Evolutionary conservation across 306 rosid genomes (phyloP).

Genomic region (Chamaecrista fasciculata): DNA sequence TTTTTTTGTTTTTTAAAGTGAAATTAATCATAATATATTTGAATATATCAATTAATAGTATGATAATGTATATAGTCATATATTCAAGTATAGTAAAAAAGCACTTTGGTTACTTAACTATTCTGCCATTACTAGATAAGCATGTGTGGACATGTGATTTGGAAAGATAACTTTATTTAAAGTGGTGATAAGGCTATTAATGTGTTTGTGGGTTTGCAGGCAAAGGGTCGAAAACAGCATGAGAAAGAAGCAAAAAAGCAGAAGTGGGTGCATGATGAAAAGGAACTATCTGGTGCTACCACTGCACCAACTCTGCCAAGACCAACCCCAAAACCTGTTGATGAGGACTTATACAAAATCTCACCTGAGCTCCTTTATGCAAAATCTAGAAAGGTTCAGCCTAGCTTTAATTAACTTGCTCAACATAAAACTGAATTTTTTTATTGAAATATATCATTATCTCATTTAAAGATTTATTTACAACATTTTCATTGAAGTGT

Average conservation of each 20-base stretch:
- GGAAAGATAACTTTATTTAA: slow-evolving; percentile 26
- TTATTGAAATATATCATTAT: background rate
- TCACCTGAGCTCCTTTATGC: slow-evolving; percentile 62
- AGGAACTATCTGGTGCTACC: slow-evolving; percentile 38
- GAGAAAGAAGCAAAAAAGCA: slow-evolving; percentile 55
- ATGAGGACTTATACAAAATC: slow-evolving; percentile 80
- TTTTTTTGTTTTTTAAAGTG: too few species aligned
- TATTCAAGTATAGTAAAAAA: background rate
- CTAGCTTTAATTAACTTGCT: background rate
- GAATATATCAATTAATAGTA: too few species aligned
- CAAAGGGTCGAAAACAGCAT: slow-evolving; percentile 40
- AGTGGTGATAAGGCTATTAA: slow-evolving; percentile 10
- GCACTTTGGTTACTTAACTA: background rate
- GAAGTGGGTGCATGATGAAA: slow-evolving; percentile 42
- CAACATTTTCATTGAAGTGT: too few species aligned
- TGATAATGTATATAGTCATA: too few species aligned
- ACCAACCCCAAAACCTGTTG: slow-evolving; percentile 64
- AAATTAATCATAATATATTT: too few species aligned
- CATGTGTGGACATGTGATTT: background rate
- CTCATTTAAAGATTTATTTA: background rate
- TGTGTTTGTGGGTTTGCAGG: slow-evolving; percentile 43
- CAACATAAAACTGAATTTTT: background rate
- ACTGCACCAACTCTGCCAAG: slow-evolving; percentile 28
- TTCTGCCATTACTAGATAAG: background rate
- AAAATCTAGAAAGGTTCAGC: slow-evolving; percentile 67